Evolutionary conservation across 2,329 filamentous ascomycete genomes (phyloP), one percentile per base, ranked within the genome.

Genomic region (Huntiella decipiens): DNA sequence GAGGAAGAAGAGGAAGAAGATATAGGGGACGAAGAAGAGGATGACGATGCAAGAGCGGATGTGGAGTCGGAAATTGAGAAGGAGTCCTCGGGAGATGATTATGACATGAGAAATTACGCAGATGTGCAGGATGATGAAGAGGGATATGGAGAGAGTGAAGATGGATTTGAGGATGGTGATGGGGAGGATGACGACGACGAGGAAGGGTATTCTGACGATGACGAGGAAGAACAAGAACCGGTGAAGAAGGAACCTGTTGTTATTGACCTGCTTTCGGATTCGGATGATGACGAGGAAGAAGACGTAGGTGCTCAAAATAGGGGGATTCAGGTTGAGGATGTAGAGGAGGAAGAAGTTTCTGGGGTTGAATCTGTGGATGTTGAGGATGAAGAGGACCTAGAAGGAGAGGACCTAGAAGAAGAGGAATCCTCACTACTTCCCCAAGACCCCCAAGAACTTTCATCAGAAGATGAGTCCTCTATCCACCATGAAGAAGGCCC

Each of bases 211-310:
- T 40, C 41, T 4, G 36, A 48, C 7, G 44, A 43, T n/a, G 43
- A 42, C 1, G 42, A 46, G n/a, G 38, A 52, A 15, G 47, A 50
- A 6, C 42, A 45, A 4, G 48, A 53, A 2, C 50, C 48, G 3
- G 39, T 12, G 32, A 33, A 15, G 8, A 50, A 55, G 5, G 55
- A 58, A 5, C 64, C 65, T 1, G 59, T 68, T 3, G 60, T 69
- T 13, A 70, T 71, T 48, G 62, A 61, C 45, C 53, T 71, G 7
- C 55, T 70, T 3, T 68, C 66, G 0, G 65, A 69, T 47, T 66
- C 63, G 2, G 65, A 68, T 31, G 59, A 61, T 38, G 58, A 63
- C 10, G 50, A 41, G 19, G 39, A 41, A 3, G 17, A 41, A n/a
- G 40, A 43, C 15, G 28, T 10, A 17, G 31, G 16, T 34, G 13